Evolutionary conservation across 2,329 filamentous ascomycete genomes (phyloP).

Genomic region (Emergomyces pasteurianus): DNA sequence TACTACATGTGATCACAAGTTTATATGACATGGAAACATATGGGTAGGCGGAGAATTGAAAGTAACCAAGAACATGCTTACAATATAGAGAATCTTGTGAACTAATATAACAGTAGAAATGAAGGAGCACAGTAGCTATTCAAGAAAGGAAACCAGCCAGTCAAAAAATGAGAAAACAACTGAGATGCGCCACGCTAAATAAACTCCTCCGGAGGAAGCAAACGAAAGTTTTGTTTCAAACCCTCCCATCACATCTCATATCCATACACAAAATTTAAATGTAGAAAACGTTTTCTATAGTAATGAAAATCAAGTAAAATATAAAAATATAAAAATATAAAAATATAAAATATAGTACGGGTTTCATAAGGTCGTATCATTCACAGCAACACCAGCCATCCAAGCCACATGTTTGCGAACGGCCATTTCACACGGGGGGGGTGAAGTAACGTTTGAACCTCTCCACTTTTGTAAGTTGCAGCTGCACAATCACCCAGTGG

Average conservation of each 20-base stretch:
- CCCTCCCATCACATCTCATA: not conserved
- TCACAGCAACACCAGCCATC: not conserved
- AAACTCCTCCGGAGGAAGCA: too few species aligned
- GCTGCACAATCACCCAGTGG: constrained; percentile 59
- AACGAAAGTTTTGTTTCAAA: not conserved
- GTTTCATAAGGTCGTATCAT: not conserved
- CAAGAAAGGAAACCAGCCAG: too few species aligned
- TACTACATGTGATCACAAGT: too few species aligned
- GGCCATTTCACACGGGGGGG: constrained; percentile 18
- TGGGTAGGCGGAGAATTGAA: too few species aligned
- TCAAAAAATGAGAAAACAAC: too few species aligned
- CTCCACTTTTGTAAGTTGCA: constrained; percentile 41
- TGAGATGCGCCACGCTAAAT: too few species aligned
- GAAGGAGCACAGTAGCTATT: too few species aligned
- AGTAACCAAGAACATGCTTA: too few species aligned
- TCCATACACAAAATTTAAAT: not conserved
- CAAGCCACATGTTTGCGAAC: not conserved
- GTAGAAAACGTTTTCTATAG: not conserved
- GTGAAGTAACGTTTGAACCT: constrained; percentile 34
- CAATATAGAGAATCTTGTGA: too few species aligned
- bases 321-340: not conserved
- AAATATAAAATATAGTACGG: not conserved
- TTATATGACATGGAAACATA: too few species aligned
- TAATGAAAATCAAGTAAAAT: too few species aligned
- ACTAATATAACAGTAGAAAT: too few species aligned